These are phyloP conservation scores for Lepidium sativum DNA, from an alignment of 345 rosid species.

Conservation along the genomic window DNA sequence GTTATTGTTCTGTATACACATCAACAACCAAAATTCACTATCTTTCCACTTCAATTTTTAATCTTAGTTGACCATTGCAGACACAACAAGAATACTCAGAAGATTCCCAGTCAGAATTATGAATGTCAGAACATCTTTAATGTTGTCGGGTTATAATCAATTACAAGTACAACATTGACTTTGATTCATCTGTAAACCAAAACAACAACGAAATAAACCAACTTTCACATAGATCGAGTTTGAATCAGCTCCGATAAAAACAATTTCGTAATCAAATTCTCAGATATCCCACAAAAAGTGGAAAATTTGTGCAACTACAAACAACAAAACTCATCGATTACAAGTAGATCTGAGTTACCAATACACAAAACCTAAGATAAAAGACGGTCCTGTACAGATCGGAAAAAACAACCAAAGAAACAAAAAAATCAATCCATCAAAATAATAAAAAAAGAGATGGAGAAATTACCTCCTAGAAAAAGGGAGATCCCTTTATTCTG, in stretches of 20 bases:
- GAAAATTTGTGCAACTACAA: neutral
- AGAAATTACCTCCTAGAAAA: neutral
- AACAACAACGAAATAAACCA: neutral
- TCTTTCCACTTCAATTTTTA: no score
- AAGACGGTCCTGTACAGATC: neutral
- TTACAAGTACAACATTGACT: neutral
- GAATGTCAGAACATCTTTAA: neutral
- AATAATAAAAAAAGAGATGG: neutral
- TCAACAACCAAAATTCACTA: neutral
- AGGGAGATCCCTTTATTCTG: neutral
- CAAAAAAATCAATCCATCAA: neutral
- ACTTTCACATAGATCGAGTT: neutral
- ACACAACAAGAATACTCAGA: no score
- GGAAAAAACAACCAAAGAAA: neutral
- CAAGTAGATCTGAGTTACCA: slow-evolving; percentile 2
- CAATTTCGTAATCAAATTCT: neutral
- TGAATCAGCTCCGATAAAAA: neutral
- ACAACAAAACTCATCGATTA: neutral
- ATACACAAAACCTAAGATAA: neutral
- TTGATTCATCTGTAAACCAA: neutral
- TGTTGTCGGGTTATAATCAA: neutral
- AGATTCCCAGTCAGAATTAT: neutral
- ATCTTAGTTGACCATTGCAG: no score
- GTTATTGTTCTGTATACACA: neutral
- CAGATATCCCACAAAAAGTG: neutral